Percentiles rank a stretch among this genome's conserved stretches.
Evolutionary conservation across 306 rosid species (phyloP).

Genomic region (Heteromeles arbutifolia): DNA sequence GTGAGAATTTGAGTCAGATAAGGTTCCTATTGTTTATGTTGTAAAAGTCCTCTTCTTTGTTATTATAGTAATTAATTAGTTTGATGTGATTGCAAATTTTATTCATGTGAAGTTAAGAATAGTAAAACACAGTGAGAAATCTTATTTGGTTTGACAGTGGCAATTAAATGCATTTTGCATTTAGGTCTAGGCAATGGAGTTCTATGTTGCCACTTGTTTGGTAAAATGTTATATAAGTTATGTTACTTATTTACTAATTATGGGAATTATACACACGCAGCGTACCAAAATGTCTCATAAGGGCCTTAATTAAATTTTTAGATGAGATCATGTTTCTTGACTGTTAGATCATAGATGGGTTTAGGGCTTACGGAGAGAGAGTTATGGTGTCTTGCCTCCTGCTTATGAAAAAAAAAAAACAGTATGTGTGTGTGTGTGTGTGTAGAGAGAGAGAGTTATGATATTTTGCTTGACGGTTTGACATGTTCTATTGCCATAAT

Average conservation of each 20-base stretch:
- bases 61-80: neutral
- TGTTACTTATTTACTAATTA: neutral
- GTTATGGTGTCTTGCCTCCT: too few relatives aligned
- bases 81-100: neutral
- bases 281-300: neutral
- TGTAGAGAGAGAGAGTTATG: neutral
- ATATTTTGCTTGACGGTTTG: neutral
- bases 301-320: neutral
- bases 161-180: neutral
- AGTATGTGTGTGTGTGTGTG: neutral
- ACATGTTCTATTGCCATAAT: neutral
- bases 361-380: too few relatives aligned
- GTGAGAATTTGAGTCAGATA: neutral
- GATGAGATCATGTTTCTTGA: neutral
- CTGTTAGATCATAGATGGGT: neutral
- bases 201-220: neutral
- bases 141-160: neutral
- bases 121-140: neutral
- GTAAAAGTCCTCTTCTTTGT: neutral
- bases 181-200: neutral
- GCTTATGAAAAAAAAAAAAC: too few relatives aligned
- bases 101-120: neutral
- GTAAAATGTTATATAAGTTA: neutral
- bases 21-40: neutral
- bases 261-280: neutral